Evolutionary conservation across 139 green algal species (phyloP).

Genomic region (Astrephomene gubernaculifera): DNA sequence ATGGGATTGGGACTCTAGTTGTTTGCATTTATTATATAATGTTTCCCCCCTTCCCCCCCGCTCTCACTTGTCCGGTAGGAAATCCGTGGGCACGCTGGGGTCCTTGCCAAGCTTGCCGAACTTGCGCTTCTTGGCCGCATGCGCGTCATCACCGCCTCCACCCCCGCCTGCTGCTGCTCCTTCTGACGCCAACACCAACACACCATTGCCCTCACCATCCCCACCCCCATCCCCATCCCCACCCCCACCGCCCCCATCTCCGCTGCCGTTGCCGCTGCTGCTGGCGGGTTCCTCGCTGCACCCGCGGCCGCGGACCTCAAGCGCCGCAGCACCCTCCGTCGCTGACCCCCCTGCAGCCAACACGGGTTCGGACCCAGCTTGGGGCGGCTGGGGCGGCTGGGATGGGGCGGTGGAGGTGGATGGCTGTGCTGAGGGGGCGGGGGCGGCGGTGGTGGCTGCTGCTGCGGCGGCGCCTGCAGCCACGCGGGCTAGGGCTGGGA

Average conservation of each 20-base stretch:
- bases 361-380: background rate
- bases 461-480: background rate
- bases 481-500: background rate
- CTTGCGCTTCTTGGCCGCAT: slow-evolving; percentile 51
- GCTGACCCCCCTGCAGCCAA: slow-evolving; percentile 18
- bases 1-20: no score
- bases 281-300: slow-evolving; percentile 34
- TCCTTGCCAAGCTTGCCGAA: slow-evolving; percentile 89
- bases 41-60: background rate
- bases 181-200: no score
- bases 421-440: no score
- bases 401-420: background rate
- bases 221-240: no score
- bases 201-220: no score
- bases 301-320: background rate
- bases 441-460: background rate
- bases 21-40: no score
- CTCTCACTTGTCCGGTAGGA: slow-evolving; percentile 89
- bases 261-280: slow-evolving; percentile 37
- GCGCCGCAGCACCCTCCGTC: background rate
- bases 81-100: slow-evolving; percentile 83
- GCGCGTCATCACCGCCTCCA: no score
- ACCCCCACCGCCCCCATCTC: background rate
- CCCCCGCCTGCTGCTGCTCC: background rate
- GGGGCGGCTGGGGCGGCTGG: background rate